Evolutionary conservation across 129 eudicot species (phyloP), one percentile per base, ranked within the genome.

Genomic region (Artemisia annua): DNA sequence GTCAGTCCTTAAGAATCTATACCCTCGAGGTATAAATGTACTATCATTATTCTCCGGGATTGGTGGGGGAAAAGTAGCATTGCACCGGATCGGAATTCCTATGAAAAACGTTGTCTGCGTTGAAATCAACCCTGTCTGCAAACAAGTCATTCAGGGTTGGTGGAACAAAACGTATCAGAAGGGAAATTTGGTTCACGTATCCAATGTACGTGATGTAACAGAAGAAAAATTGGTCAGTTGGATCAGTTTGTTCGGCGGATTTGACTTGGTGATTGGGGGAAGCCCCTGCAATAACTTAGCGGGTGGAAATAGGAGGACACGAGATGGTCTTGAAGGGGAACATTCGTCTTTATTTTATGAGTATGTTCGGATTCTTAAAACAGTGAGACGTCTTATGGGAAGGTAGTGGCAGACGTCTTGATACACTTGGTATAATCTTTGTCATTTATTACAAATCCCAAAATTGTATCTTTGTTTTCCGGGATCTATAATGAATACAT

Each of bases 251-350:
- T 74, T 81, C 51, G 83, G 83, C 2, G 86, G 83, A 11, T 81
- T 85, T 20, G 89, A 85, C 75, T 77, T 85, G 11, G 81, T 85
- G 65, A 81, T 81, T 15, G 86, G 89, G 13, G 86, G 86, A 7
- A 85, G 86, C 61, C 89, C 84, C 1, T 81, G 89, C 19, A 81
- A 81, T 30, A 81, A 84, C 30, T 72, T 84, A 7, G 69, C 85
- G 12, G 88, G 88, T 3, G 75, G 76, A 14, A 81, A 81, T 59
- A 54, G 83, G 65, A 24, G 59, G 20, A 81, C 78, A 5, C 59
- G 85, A 2, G 73, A 84, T 22, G 85, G 85, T 18, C 81, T 77
- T 5, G 81, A 70, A 52, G 88, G 85, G 1, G 67, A 77, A 15
- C 78, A 84, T 4, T 84, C 85, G 24, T 69, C 79, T 11, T 83